phyloP scores from a whole-genome alignment of 1,284 basidiomycete species.

The Rugosomyces carneus region DNA sequence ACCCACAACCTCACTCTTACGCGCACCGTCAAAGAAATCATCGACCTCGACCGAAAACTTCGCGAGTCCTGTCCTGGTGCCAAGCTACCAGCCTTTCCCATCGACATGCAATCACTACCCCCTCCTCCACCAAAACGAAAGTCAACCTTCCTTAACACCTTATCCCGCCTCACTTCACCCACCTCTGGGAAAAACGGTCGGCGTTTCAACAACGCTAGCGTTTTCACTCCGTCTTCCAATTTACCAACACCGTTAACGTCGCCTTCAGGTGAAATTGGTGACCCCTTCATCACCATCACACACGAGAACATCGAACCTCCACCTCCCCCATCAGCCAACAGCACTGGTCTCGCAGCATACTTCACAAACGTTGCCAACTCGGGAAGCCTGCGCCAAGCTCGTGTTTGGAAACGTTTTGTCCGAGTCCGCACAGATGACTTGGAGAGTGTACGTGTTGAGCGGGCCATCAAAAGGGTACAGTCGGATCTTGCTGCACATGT shows the following conservation, averaged over 20 bases:
- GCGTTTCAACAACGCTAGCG: conserved; percentile 29
- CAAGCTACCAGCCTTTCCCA: conserved; percentile 56
- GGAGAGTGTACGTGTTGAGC: conserved; percentile 78
- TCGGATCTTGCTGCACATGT: conserved; percentile 77
- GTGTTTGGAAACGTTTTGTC: conserved; percentile 82
- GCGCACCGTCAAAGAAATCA: conserved; percentile 66
- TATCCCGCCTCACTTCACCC: conserved; percentile 71
- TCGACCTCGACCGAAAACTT: conserved; percentile 74
- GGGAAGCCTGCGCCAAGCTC: conserved; percentile 50
- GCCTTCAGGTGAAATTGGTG: conserved; percentile 48
- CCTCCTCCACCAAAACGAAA: conserved; percentile 60
- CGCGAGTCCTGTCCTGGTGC: conserved; percentile 48
- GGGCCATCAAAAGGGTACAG: conserved; percentile 80
- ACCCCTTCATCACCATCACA: conserved; percentile 52
- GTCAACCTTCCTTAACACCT: conserved; percentile 74
- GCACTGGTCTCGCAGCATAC: conserved; percentile 72
- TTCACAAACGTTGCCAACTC: conserved; percentile 74
- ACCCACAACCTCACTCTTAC: conserved; percentile 86
- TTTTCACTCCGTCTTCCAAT: conserved; percentile 24
- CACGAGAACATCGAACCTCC: conserved; percentile 26
- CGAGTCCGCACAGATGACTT: conserved; percentile 80
- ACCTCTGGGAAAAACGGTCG: conserved; percentile 37
- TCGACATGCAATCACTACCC: conserved; percentile 46
- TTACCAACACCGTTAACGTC: conserved; percentile 43
- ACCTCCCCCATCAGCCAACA: conserved; percentile 37